Evolutionary conservation across 768 basidiomycete species (phyloP), one percentile per base, ranked within the genome.

Genomic region (Nidula microcarpa): DNA sequence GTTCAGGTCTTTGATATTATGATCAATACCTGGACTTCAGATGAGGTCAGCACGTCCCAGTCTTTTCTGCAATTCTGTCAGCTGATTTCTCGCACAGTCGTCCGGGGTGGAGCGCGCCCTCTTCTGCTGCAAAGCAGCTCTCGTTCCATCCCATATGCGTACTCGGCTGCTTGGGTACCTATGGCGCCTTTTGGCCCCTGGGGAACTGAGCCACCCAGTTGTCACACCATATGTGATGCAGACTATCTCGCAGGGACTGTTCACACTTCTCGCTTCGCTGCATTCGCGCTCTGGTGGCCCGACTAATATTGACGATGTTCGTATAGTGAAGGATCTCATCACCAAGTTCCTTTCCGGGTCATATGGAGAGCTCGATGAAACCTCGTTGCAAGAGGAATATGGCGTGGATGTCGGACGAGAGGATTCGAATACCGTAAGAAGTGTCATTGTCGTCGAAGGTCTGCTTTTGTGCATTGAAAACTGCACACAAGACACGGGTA

Each of bases 111-210:
- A 83, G 54, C 80, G 88, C 23, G 81, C 77, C 58, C 56, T 86
- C 33, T 91, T 89, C 89, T 89, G 87, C 61, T 82, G 82, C 58
- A 80, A 78, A 57, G 86, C 86, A 7, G 81, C 74, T 6, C 71
- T 74, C 16, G 68, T 71, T 39, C 56, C 69, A 6, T 71, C 76
- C 6, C 58, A 59, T 14, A 66, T 77, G 47, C 75, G 82, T 14
- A 71, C 74, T 7, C 76, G 82, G 17, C 70, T 86, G 23, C 58
- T 89, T 14, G 72, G 71, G 8, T 67, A 69, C 8, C 69, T 90
- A 3, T 76, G 77, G 56, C 63, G 73, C 59, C 61, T 80, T 61
- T 53, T 85, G 57, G 70, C 72, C 59, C 65, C 76, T 50, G 60
- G 64, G 8, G 78, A 79, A 35, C 72, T 66, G 35, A 71, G 72